A percentile compares a stretch with the other conserved stretches of the same genome.
These are phyloP conservation scores for Hanseniaspora uvarum DNA, from an alignment of 1,139 yeast genomes.

Conservation along the genomic window DNA sequence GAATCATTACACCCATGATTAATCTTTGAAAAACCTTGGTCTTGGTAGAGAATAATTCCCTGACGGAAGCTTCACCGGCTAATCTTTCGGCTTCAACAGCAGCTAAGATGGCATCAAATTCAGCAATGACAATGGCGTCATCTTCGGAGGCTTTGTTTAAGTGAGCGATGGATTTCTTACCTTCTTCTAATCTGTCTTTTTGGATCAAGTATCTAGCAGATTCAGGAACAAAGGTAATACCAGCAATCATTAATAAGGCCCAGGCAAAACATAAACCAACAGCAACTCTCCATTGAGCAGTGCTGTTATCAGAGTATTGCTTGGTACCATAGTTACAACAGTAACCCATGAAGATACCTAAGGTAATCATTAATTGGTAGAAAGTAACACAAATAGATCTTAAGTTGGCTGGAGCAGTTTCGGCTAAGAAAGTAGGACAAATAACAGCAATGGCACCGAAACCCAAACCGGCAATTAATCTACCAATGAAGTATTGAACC, in stretches of 20 bases:
- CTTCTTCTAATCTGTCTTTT: slow-evolving; percentile 44
- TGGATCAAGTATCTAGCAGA: slow-evolving; percentile 63
- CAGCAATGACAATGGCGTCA: slow-evolving; percentile 42
- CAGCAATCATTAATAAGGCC: slow-evolving; percentile 37
- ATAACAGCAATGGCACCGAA: slow-evolving; percentile 55
- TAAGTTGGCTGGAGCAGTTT: slow-evolving; percentile 54
- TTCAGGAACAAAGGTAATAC: slow-evolving; percentile 63
- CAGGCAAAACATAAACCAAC: slow-evolving; percentile 43
- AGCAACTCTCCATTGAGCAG: slow-evolving; percentile 56
- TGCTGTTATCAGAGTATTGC: slow-evolving; percentile 31
- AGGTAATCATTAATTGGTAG: slow-evolving; percentile 55
- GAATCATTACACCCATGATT: slow-evolving; percentile 51
- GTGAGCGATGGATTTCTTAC: slow-evolving; percentile 40
- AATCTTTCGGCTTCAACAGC: slow-evolving; percentile 44
- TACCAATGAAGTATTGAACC: slow-evolving; percentile 50
- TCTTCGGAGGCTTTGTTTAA: slow-evolving; percentile 38
- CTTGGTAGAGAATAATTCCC: slow-evolving; percentile 31
- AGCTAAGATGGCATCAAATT: slow-evolving; percentile 50
- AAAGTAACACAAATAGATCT: slow-evolving; percentile 58
- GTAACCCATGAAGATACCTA: slow-evolving; percentile 54
- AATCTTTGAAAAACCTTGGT: slow-evolving; percentile 48
- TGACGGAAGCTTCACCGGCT: slow-evolving; percentile 33
- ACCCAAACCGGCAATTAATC: slow-evolving; percentile 54
- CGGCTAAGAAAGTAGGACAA: slow-evolving; percentile 55
- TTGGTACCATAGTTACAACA: slow-evolving; percentile 52